Evolutionary conservation across 2,329 filamentous ascomycete genomes (phyloP), one percentile per base, ranked within the genome.

Genomic region (Albophoma yamanashiensis): DNA sequence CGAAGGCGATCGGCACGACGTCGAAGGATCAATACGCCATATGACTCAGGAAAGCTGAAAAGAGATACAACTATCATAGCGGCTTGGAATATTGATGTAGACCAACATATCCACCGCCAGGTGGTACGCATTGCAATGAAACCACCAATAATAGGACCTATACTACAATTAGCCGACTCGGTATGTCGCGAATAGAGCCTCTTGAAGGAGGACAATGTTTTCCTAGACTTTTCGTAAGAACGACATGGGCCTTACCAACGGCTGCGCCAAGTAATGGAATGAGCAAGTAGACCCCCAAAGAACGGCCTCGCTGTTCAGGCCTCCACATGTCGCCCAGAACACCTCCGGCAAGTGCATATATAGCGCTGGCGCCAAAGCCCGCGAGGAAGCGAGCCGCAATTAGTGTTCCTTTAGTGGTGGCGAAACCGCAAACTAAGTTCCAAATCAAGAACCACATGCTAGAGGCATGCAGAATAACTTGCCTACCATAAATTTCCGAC

Each of bases 371-470:
- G 1, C 79, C 79, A 22, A 82, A 71, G 0, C 79, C 79, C 4
- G 78, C 73, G 0, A 82, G 63, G 50, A 82, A 77, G 0, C 80
- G 71, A 15, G 75, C 72, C 0, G 72, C 74, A 14, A 82, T 76
- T 3, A 82, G 66, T 8, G 74, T 55, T 7, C 70, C 68, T 58
- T 77, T 73, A 3, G 71, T 69, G 1, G 63, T 68, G 5, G 78
- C 68, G 58, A 77, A 75, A 3, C 77, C 74, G 60, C 78, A 80
- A 2, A 72, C 69, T 9, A 81, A 62, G 63, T 80, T 80, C 75
- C 80, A 81, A 45, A 76, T 60, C 2, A 83, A 67, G 66, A 83
- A 82, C 73, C 78, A 75, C 1, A 79, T 42, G 60, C 79, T 83
- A 1, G 76, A 75, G 0, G 66, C 58, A 47, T 79, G 78, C 6